phyloP scores from a whole-genome alignment of 2,329 filamentous ascomycete genomes.

The Penicillium sp. region DNA sequence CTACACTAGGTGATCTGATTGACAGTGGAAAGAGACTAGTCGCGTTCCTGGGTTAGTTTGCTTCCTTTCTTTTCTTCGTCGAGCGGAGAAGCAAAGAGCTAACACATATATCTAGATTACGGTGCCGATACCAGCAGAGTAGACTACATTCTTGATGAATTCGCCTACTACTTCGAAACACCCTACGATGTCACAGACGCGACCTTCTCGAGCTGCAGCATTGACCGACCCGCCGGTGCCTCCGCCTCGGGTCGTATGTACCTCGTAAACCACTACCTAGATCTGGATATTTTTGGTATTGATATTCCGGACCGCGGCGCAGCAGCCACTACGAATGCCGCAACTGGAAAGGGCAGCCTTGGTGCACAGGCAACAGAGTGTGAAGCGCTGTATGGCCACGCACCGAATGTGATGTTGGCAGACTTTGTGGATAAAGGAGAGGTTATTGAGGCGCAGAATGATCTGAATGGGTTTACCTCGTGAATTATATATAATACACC shows the following conservation, averaged over 20 bases:
- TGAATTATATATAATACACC: neutral
- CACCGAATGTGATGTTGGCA: constrained; percentile 46
- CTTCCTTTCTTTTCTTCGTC: neutral
- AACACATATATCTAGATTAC: constrained; percentile 34
- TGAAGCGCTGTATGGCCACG: constrained; percentile 36
- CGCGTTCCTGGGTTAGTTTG: constrained; percentile 42
- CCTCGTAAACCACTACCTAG: constrained; percentile 51
- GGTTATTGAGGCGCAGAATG: constrained; percentile 42
- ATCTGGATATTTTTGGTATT: constrained; percentile 43
- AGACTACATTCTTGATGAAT: constrained; percentile 46
- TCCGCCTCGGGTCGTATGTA: constrained; percentile 45
- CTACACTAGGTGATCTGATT: constrained; percentile 44
- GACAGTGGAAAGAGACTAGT: constrained; percentile 43
- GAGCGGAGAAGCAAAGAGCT: neutral
- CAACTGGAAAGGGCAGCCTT: constrained; percentile 44
- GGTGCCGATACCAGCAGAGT: constrained; percentile 39
- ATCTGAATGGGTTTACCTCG: constrained; percentile 37
- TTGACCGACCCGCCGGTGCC: constrained; percentile 45
- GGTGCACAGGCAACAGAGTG: constrained; percentile 44
- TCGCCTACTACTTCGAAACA: constrained; percentile 50
- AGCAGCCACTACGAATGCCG: constrained; percentile 45
- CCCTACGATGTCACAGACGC: constrained; percentile 44
- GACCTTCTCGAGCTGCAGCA: constrained; percentile 43
- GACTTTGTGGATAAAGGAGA: constrained; percentile 49
- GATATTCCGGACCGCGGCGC: constrained; percentile 43